These are phyloP conservation scores for Rhynchospora breviuscula DNA, from an alignment of 176 grass and related monocot species.

Conservation along the genomic window DNA sequence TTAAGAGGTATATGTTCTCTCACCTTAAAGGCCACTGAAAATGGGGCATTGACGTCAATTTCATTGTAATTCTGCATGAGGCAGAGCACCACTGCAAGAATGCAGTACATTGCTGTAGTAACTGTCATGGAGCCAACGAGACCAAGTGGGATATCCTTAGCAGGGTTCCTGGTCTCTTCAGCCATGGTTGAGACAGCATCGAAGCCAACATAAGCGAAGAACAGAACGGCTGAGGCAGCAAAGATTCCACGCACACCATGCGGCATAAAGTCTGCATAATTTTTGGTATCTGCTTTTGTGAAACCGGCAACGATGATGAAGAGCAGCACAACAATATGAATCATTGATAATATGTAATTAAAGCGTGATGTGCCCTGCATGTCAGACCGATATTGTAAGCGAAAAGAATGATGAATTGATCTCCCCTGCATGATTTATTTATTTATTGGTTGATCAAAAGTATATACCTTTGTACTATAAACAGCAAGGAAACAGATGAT, in stretches of 20 bases:
- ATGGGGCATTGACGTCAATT: conserved; percentile 49
- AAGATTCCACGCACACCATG: conserved; percentile 57
- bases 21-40: conserved; percentile 57
- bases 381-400: not conserved
- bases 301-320: conserved; percentile 70
- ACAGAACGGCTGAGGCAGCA: conserved; percentile 61
- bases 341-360: conserved; percentile 75
- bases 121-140: conserved; percentile 70
- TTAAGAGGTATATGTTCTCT: not conserved
- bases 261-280: conserved; percentile 51
- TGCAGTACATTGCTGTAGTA: conserved; percentile 43
- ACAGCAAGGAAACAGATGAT: conserved; percentile 49
- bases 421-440: not conserved
- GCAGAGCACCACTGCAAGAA: conserved; percentile 57
- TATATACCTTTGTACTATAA: conserved; percentile 50
- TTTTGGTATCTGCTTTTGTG: conserved; percentile 32
- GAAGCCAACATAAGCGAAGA: conserved; percentile 91
- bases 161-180: conserved; percentile 74
- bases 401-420: not conserved
- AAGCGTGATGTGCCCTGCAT: conserved; percentile 61
- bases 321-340: conserved; percentile 51
- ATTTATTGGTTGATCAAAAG: not conserved
- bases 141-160: conserved; percentile 63
- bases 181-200: conserved; percentile 91
- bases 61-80: conserved; percentile 46